Evolutionary conservation across 306 rosid genomes (phyloP).

Genomic region (Sicyos baderoa): DNA sequence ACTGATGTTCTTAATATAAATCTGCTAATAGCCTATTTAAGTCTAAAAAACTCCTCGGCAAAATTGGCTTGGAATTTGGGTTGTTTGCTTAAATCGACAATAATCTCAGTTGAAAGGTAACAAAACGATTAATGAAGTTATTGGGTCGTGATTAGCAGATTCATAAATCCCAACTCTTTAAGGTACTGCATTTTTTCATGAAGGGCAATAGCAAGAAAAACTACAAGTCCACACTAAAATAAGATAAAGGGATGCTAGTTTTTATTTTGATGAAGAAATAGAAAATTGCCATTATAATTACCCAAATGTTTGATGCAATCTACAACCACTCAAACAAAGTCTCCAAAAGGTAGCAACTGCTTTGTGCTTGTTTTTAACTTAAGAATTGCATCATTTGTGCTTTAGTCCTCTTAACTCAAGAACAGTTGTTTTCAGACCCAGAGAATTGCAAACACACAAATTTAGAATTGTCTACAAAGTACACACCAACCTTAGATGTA

Average conservation of each 20-base stretch:
- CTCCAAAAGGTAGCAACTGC: background rate
- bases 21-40: background rate
- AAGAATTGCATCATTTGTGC: background rate
- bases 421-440: background rate
- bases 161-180: background rate
- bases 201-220: background rate
- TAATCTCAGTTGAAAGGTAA: background rate
- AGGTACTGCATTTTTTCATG: background rate
- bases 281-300: background rate
- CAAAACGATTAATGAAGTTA: background rate
- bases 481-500: conserved; percentile 71
- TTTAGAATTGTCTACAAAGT: background rate
- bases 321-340: background rate
- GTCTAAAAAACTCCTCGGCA: background rate
- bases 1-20: background rate
- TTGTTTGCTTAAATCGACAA: background rate
- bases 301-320: background rate
- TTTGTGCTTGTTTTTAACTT: background rate
- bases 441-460: background rate
- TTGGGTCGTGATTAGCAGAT: background rate
- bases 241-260: background rate
- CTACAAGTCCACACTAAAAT: background rate
- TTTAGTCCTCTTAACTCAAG: background rate
- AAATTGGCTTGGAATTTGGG: background rate
- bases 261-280: background rate